These are phyloP conservation scores for Myriosclerotinia duriaeana DNA, from an alignment of 2,329 filamentous ascomycete species.

Conservation along the genomic window DNA sequence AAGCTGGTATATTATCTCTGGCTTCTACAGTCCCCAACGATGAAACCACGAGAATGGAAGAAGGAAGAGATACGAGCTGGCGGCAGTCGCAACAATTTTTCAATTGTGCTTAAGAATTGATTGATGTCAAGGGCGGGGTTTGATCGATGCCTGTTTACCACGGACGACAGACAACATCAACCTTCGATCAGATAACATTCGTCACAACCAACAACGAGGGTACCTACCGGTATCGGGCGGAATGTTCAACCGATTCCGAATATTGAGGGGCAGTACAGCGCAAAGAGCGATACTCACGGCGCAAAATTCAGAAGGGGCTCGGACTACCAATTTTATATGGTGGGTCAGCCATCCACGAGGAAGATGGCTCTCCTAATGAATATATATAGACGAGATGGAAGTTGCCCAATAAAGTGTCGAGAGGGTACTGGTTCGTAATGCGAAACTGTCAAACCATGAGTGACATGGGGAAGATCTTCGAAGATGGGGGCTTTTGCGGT, in stretches of 20 bases:
- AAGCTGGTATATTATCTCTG: slow-evolving; percentile 93
- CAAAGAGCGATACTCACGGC: neutral
- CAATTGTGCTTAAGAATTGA: slow-evolving; percentile 60
- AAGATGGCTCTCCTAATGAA: slow-evolving; percentile 16
- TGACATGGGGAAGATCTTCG: slow-evolving; percentile 10
- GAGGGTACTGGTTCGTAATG: slow-evolving; percentile 24
- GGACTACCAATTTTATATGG: slow-evolving; percentile 7
- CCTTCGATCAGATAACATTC: neutral
- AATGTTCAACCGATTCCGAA: neutral
- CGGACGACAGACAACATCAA: neutral
- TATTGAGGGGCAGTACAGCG: neutral
- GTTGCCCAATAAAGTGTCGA: slow-evolving; percentile 36
- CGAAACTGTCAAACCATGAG: slow-evolving; percentile 8
- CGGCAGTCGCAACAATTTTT: slow-evolving; percentile 82
- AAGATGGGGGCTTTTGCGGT: slow-evolving; percentile 17
- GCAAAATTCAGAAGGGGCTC: neutral
- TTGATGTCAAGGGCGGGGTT: neutral
- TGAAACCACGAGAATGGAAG: slow-evolving; percentile 41
- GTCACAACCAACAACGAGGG: neutral
- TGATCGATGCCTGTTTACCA: neutral
- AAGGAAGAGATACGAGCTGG: slow-evolving; percentile 81
- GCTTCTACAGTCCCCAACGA: slow-evolving; percentile 45
- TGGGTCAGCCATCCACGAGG: slow-evolving; percentile 5
- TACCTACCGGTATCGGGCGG: neutral
- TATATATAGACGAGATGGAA: neutral